Evolutionary conservation across 257 asterid species (phyloP).

Genomic region (Fraxinus americana): DNA sequence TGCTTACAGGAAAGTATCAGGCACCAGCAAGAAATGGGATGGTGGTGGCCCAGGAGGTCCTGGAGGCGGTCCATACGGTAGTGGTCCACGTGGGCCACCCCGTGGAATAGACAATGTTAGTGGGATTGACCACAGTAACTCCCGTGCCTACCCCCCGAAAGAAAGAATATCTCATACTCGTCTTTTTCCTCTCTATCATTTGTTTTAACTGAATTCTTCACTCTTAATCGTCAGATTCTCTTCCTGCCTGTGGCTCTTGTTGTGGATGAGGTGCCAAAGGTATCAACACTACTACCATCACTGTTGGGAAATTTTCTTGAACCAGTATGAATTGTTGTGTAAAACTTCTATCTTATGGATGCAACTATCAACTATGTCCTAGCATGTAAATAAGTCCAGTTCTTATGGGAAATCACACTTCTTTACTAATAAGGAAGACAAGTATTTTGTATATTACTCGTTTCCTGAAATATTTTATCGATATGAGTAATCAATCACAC

Average conservation of each 20-base stretch:
- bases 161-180: not conserved
- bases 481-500: no score
- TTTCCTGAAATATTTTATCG: no score
- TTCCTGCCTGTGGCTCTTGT: slow-evolving; percentile 99
- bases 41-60: slow-evolving; percentile 97
- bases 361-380: not conserved
- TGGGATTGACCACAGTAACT: slow-evolving; percentile 92
- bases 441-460: no score
- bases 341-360: not conserved
- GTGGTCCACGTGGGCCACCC: slow-evolving; percentile 94
- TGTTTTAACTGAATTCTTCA: not conserved
- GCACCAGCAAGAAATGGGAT: slow-evolving; percentile 92
- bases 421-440: no score
- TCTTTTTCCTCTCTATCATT: not conserved
- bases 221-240: slow-evolving; percentile 52
- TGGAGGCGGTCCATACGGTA: slow-evolving; percentile 82
- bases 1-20: slow-evolving; percentile 71
- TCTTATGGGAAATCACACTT: no score
- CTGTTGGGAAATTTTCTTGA: not conserved
- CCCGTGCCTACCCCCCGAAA: not conserved
- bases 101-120: slow-evolving; percentile 86
- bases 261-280: slow-evolving; percentile 50
- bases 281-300: not conserved
- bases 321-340: not conserved
- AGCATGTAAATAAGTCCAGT: no score